Conservation (phyloP, 805 yeast species). For the Cyberlindnera suaveolens region DNA sequence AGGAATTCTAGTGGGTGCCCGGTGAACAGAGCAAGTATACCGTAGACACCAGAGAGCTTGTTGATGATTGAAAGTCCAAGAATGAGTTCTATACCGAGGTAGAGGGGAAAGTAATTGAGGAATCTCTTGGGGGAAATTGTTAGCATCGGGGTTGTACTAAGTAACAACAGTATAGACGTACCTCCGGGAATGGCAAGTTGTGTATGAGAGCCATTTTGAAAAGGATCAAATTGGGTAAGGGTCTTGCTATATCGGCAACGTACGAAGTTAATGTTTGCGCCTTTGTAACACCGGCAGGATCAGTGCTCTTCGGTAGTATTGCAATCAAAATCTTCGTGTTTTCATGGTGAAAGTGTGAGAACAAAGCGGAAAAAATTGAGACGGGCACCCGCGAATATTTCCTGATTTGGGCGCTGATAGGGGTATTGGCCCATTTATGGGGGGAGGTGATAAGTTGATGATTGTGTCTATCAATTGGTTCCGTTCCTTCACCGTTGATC, state of each 20-base stretch:
- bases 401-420: constrained; percentile 4
- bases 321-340: too few species aligned
- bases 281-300: neutral
- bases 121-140: constrained; percentile 39
- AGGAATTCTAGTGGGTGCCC: constrained; percentile 79
- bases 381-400: neutral
- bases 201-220: constrained; percentile 7
- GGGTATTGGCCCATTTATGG: too few species aligned
- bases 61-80: constrained; percentile 73
- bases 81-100: constrained; percentile 80
- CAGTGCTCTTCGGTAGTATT: too few species aligned
- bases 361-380: neutral
- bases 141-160: constrained; percentile 2
- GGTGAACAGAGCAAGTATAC: constrained; percentile 77
- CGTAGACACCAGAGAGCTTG: constrained; percentile 86
- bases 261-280: neutral
- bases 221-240: too few species aligned
- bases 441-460: too few species aligned
- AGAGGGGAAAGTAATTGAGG: constrained; percentile 68
- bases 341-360: too few species aligned
- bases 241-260: too few species aligned
- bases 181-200: constrained; percentile 10
- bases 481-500: too few species aligned
- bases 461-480: too few species aligned
- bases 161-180: constrained; percentile 1